Conservation (phyloP, 2,329 filamentous ascomycete genomes). For the Aureobasidium melanogenum region DNA sequence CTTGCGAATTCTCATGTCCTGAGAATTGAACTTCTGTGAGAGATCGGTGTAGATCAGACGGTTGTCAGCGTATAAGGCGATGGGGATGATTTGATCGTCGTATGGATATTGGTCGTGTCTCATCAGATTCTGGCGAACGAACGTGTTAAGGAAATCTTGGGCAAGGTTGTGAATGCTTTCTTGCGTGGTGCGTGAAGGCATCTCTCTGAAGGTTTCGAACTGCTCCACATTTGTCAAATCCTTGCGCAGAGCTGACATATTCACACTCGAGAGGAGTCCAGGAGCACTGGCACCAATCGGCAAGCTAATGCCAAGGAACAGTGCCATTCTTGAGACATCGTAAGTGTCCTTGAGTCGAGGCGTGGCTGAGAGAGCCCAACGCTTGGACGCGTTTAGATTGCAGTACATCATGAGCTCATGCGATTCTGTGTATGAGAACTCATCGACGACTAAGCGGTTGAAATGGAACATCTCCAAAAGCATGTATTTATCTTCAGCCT, state of each 20-base stretch:
- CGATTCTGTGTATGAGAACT: slow-evolving; percentile 49
- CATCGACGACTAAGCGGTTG: slow-evolving; percentile 54
- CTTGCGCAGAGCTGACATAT: slow-evolving; percentile 33
- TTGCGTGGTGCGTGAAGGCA: slow-evolving; percentile 45
- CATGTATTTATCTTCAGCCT: background rate
- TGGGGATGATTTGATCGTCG: slow-evolving; percentile 34
- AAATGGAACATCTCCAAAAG: slow-evolving; percentile 53
- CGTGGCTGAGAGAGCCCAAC: slow-evolving; percentile 57
- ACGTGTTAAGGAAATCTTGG: slow-evolving; percentile 46
- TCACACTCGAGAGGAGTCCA: slow-evolving; percentile 36
- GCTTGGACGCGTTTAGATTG: slow-evolving; percentile 41
- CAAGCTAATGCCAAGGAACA: slow-evolving; percentile 46
- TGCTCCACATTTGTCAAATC: slow-evolving; percentile 44
- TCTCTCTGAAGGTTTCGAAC: slow-evolving; percentile 45
- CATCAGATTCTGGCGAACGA: slow-evolving; percentile 37
- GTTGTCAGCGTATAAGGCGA: slow-evolving; percentile 40
- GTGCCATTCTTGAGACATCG: slow-evolving; percentile 51
- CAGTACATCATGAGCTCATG: slow-evolving; percentile 14
- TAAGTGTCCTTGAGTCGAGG: slow-evolving; percentile 49
- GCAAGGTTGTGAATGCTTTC: slow-evolving; percentile 41
- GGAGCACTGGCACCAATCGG: slow-evolving; percentile 44
- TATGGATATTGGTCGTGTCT: slow-evolving; percentile 34
- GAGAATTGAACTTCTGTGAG: slow-evolving; percentile 43
- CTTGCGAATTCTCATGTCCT: slow-evolving; percentile 39
- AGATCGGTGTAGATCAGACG: slow-evolving; percentile 47